phyloP scores from a whole-genome alignment of 306 rosid species.

The Pterocarpus santalinus region DNA sequence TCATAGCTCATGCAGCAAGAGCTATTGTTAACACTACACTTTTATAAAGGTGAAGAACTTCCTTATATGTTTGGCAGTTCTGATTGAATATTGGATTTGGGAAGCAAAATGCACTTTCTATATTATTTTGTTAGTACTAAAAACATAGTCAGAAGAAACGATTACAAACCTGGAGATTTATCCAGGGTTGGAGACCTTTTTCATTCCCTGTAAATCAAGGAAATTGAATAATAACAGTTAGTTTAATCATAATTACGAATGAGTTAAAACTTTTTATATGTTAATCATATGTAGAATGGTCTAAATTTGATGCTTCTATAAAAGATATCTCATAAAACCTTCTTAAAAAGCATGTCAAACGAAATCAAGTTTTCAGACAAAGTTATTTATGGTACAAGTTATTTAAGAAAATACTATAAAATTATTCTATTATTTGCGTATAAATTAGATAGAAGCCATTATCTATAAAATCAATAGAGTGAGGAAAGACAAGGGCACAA shows the following conservation, averaged over 20 bases:
- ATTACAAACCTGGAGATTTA: constrained; percentile 64
- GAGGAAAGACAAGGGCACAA: not conserved
- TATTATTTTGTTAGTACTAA: not conserved
- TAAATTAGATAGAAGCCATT: not conserved
- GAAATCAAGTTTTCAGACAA: no score
- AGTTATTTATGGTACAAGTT: not conserved
- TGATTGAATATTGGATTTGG: not conserved
- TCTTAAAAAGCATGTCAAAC: not conserved
- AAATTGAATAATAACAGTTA: not conserved
- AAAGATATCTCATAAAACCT: not conserved
- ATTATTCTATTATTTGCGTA: not conserved
- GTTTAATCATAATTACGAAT: not conserved
- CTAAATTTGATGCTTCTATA: not conserved
- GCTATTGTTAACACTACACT: not conserved
- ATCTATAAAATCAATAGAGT: not conserved
- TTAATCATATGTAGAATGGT: not conserved
- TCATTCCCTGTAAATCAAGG: constrained; percentile 48
- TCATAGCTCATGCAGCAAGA: not conserved
- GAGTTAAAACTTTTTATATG: not conserved
- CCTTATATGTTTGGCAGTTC: not conserved
- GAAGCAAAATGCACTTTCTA: not conserved
- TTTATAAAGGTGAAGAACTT: not conserved
- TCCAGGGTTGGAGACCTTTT: constrained; percentile 43
- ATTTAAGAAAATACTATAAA: not conserved
- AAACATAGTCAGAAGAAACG: not conserved